Evolutionary conservation across 2,329 filamentous ascomycete species (phyloP).

Genomic region (Furcasterigmium sp.): DNA sequence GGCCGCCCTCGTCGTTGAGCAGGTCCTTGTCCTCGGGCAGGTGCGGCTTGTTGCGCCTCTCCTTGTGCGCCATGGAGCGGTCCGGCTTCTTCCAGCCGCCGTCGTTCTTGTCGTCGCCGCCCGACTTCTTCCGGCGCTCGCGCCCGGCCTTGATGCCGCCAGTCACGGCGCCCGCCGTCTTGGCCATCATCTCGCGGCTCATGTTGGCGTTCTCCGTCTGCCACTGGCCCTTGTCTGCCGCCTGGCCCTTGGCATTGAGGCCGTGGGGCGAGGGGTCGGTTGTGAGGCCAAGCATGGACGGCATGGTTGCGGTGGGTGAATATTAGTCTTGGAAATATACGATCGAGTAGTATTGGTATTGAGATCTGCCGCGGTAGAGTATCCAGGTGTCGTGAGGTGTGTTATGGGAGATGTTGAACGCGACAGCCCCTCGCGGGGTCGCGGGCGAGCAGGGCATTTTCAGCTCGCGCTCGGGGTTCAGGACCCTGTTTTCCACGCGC

Average conservation of each 20-base stretch:
- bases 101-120: constrained; percentile 9
- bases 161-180: not conserved
- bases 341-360: not conserved
- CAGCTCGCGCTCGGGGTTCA: not conserved
- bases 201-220: constrained; percentile 29
- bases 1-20: not conserved
- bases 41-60: constrained; percentile 4
- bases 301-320: constrained; percentile 15
- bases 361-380: no score
- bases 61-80: not conserved
- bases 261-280: constrained; percentile 17
- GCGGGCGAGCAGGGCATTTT: not conserved
- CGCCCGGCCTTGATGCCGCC: not conserved
- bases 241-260: constrained; percentile 2
- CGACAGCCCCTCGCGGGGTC: not conserved
- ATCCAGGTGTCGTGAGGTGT: not conserved
- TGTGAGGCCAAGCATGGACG: constrained; percentile 24
- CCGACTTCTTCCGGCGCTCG: constrained; percentile 5
- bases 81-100: not conserved
- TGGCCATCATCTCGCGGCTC: constrained; percentile 29
- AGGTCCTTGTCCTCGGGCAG: constrained; percentile 4
- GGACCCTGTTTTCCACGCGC: not conserved
- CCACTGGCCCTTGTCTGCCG: constrained; percentile 21
- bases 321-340: not conserved
- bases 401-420: not conserved